Evolutionary conservation across 2,329 filamentous ascomycete species (phyloP), one percentile per base, ranked within the genome.

Genomic region (Hypoxylon sp.): DNA sequence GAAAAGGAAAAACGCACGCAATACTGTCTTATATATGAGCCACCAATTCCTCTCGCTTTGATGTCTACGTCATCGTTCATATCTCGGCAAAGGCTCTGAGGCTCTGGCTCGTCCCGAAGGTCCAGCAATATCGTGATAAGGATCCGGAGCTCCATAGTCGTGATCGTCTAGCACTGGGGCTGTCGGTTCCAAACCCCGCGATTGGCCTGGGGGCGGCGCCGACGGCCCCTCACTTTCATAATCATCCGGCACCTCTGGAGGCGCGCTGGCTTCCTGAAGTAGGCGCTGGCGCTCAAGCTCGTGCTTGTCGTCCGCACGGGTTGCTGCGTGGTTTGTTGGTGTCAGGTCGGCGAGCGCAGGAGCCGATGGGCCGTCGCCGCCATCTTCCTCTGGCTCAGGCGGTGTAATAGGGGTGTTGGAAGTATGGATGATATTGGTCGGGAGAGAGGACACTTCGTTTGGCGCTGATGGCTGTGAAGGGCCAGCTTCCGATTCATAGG

Each of bases 231-330:
- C 71, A 25, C 73, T 76, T 8, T 83, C 81, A 63, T 81, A 82
- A 68, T 88, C 86, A 4, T 84, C 82, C 0, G 85, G 85, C 46
- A 88, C 85, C 9, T 85, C 82, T 2, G 84, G 85, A 3, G 90
- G 90, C 7, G 87, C 86, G 75, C 89, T 91, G 6, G 87, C 87
- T 72, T 91, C 85, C 54, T 83, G 81, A 64, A 91, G 81, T n/a
- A 92, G 77, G 37, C 89, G 82, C 60, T 81, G 85, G 19, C 89
- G 83, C 75, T 94, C 91, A 5, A 93, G 81, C 75, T 96, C 93
- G 71, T 90, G 88, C 76, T 96, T 96, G 77, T 96, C 69, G 19
- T 71, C 67, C 4, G 52, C 29, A 32, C 43, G 52, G 87, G 61
- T 89, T 86, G 55, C 78, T 78, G 21, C 75, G 48, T 51, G 57